Evolutionary conservation across 305 asterid genomes (phyloP).

Genomic region (Rubia balearica): DNA sequence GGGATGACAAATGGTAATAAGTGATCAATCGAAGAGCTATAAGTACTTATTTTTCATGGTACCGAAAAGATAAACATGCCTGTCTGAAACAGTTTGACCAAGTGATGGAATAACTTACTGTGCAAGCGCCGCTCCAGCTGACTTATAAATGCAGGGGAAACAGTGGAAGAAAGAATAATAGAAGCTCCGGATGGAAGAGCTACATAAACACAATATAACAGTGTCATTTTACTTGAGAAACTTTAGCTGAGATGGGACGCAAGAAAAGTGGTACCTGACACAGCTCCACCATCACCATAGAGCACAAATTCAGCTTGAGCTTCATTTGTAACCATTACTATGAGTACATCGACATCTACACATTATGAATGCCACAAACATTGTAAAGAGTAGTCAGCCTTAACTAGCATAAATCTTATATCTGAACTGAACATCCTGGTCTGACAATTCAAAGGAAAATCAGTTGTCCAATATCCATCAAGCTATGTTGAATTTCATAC

Average conservation of each 20-base stretch:
- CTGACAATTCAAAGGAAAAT: background rate
- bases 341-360: conserved; percentile 73
- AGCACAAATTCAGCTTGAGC: conserved; percentile 90
- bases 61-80: background rate
- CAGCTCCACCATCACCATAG: conserved; percentile 75
- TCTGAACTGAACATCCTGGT: conserved; percentile 3
- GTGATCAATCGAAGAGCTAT: background rate
- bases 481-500: background rate
- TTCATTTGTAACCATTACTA: conserved; percentile 94
- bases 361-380: conserved; percentile 26
- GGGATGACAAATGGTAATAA: background rate
- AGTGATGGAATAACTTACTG: conserved; percentile 43
- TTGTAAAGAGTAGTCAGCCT: background rate
- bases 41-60: background rate
- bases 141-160: conserved; percentile 89
- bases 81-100: background rate
- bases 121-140: conserved; percentile 71
- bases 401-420: background rate
- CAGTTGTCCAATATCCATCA: background rate
- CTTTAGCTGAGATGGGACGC: conserved; percentile 12
- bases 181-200: conserved; percentile 90
- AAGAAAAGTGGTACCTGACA: conserved; percentile 52
- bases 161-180: conserved; percentile 80
- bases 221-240: conserved; percentile 8
- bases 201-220: conserved; percentile 25